Evolutionary conservation across 257 asterid species (phyloP).

Genomic region (Ilex asprella): DNA sequence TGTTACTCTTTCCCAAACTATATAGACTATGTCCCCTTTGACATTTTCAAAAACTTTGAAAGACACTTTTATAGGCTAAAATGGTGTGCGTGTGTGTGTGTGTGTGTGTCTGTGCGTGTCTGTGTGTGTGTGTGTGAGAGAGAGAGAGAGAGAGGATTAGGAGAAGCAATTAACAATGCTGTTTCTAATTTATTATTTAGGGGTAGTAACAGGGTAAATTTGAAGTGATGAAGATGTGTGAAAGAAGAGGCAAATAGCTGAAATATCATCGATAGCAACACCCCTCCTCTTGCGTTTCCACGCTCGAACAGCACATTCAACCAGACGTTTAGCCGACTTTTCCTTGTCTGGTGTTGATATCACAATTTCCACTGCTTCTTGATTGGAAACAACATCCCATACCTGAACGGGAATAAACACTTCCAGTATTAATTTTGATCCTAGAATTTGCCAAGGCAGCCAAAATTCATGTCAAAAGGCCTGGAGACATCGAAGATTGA

Average conservation of each 20-base stretch:
- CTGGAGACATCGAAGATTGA: too few relatives aligned
- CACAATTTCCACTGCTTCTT: conserved; percentile 81
- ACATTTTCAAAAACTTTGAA: too few relatives aligned
- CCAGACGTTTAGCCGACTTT: conserved; percentile 71
- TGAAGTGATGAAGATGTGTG: conserved; percentile 33
- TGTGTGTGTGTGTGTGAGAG: too few relatives aligned
- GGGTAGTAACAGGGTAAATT: conserved; percentile 20
- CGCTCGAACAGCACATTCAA: conserved; percentile 53
- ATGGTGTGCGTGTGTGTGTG: too few relatives aligned
- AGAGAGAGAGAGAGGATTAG: neutral
- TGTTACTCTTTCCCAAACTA: too few relatives aligned
- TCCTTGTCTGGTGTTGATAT: conserved; percentile 42
- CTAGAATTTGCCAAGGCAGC: neutral
- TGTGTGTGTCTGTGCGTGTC: too few relatives aligned
- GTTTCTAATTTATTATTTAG: conserved; percentile 11
- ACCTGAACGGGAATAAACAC: conserved; percentile 38
- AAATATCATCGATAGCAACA: conserved; percentile 87
- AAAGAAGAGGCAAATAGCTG: conserved; percentile 79
- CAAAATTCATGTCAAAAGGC: too few relatives aligned
- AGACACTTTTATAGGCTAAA: too few relatives aligned
- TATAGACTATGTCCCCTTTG: too few relatives aligned
- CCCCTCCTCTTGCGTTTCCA: conserved; percentile 83
- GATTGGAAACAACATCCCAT: conserved; percentile 94
- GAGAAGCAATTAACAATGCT: neutral
- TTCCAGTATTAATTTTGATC: neutral